Evolutionary conservation across 2,329 filamentous ascomycete species (phyloP), one percentile per base, ranked within the genome.

Genomic region (Aspergillus pseudoterreus): DNA sequence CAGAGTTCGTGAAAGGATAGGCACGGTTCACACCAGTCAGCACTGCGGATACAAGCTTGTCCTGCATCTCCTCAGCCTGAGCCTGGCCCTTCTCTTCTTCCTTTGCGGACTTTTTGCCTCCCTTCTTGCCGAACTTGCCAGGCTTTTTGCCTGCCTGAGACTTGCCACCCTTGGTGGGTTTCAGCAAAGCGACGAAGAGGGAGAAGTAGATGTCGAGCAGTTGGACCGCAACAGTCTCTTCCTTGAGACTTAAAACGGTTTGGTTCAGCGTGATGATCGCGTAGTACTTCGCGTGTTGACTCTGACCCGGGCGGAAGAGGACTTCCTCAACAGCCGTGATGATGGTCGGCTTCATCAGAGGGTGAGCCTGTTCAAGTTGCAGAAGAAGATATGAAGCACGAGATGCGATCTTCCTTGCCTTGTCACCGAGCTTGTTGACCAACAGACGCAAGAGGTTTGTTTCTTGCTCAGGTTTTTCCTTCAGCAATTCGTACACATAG

Each of bases 201-300:
- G 86, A 84, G 68, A 99, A 99, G 75, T 97, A 99, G 42, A 97
- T 92, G 48, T 89, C 84, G 36, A 99, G 78, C 12, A 99, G 78
- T 48, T 87, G 83, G 64, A 88, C 86, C 6, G 92, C 92, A 15
- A 95, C 81, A 15, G 83, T 79, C 36, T 91, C 86, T 65, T 97
- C 92, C 63, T 87, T 94, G 49, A 75, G 82, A 69, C 89, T 95
- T 45, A 99, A 74, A 45, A 97, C 92, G 0, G 92, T 97, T 73
- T 99, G 95, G 69, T 99, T 99, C 45, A 99, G 79, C 0, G 94
- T 97, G 68, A 96, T 96, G 69, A 96, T 86, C 32, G 90, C 92
- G 71, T 96, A 96, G 73, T 99, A 99, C 67, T 90, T 95, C 38
- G 92, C 90, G 61, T 95, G 88, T 33, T 87, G 79, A 64, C 84